phyloP scores from a whole-genome alignment of 352 stramenopile genomes.

The Globisporangium irregulare region DNA sequence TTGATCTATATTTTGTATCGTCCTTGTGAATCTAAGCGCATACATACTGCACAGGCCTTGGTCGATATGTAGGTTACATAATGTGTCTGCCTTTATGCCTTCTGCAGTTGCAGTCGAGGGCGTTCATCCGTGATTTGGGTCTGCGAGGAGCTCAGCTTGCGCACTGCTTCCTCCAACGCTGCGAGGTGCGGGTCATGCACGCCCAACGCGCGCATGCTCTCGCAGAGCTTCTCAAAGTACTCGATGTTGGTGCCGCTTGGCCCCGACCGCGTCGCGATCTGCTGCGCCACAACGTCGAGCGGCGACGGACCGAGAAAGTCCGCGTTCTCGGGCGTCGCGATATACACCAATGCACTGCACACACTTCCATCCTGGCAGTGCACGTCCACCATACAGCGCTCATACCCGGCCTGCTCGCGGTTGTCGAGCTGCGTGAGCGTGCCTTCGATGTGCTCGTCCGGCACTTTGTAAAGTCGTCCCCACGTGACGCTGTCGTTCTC shows the following conservation, averaged over 20 bases:
- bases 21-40: too few relatives aligned
- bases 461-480: slow-evolving; percentile 86
- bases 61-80: not conserved
- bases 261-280: slow-evolving; percentile 71
- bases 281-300: slow-evolving; percentile 71
- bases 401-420: slow-evolving; percentile 79
- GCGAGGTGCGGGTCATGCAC: slow-evolving; percentile 75
- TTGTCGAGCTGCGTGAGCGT: slow-evolving; percentile 83
- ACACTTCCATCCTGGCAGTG: slow-evolving; percentile 65
- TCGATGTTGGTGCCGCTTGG: slow-evolving; percentile 82
- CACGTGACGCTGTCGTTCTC: slow-evolving; percentile 69
- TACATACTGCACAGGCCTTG: not conserved
- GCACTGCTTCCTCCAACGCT: slow-evolving; percentile 64
- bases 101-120: not conserved
- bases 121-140: not conserved
- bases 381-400: slow-evolving; percentile 73
- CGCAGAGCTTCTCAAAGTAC: slow-evolving; percentile 83
- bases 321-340: slow-evolving; percentile 76
- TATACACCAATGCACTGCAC: slow-evolving; percentile 80
- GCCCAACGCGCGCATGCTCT: slow-evolving; percentile 75
- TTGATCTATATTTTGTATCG: too few relatives aligned
- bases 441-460: slow-evolving; percentile 65
- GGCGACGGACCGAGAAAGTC: slow-evolving; percentile 78
- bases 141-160: slow-evolving; percentile 30
- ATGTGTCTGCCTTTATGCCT: not conserved